These are phyloP conservation scores for Claviceps paspali DNA, from an alignment of 2,329 filamentous ascomycete genomes.

Conservation along the genomic window DNA sequence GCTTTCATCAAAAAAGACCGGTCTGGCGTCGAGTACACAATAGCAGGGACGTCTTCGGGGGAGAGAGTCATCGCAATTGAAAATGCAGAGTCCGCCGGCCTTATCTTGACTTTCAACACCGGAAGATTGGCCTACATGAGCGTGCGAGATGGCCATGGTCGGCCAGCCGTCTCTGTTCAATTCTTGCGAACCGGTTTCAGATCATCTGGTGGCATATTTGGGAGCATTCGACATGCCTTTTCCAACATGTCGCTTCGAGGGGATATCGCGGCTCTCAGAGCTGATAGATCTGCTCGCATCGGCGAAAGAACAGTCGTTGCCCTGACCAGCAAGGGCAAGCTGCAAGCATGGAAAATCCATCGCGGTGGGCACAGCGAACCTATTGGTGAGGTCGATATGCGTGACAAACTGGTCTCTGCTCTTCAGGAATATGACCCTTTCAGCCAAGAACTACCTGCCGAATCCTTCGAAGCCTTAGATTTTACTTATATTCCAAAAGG, in stretches of 20 bases:
- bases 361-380: constrained; percentile 72
- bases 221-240: constrained; percentile 64
- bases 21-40: constrained; percentile 59
- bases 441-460: constrained; percentile 31
- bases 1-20: constrained; percentile 72
- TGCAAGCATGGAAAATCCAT: constrained; percentile 80
- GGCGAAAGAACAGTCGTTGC: constrained; percentile 78
- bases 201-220: constrained; percentile 53
- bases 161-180: constrained; percentile 63
- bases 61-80: constrained; percentile 66
- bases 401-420: constrained; percentile 45
- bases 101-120: constrained; percentile 70
- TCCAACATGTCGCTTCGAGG: constrained; percentile 55
- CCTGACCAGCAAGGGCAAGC: constrained; percentile 57
- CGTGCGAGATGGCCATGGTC: constrained; percentile 73
- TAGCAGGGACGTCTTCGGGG: constrained; percentile 61
- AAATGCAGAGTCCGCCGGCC: constrained; percentile 73
- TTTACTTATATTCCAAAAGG: constrained; percentile 53
- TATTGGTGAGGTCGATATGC: constrained; percentile 55
- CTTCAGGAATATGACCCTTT: constrained; percentile 40
- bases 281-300: constrained; percentile 54
- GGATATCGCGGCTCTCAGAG: constrained; percentile 66
- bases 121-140: constrained; percentile 78
- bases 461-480: constrained; percentile 62
- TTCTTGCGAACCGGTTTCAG: constrained; percentile 52